phyloP scores from a whole-genome alignment of 257 asterid species.

The Gentiana dahurica region DNA sequence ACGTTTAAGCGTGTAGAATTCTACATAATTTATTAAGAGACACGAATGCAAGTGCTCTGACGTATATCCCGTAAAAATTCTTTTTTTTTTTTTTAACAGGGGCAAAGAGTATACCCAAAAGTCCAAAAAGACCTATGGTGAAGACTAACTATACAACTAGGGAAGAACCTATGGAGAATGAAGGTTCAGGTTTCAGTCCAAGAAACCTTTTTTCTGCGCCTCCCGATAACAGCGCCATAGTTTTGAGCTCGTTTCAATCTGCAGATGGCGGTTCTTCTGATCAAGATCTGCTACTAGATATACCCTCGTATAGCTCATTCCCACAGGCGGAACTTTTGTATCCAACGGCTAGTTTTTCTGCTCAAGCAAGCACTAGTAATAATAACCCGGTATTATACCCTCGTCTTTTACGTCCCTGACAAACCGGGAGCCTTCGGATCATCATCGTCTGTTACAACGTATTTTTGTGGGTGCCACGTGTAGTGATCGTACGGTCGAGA shows the following conservation, averaged over 20 bases:
- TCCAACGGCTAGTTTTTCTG: conserved; percentile 35
- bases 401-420: conserved; percentile 32
- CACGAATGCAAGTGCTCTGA: too few species aligned
- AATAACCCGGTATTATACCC: conserved; percentile 44
- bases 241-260: conserved; percentile 27
- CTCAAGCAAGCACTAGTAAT: conserved; percentile 47
- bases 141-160: conserved; percentile 29
- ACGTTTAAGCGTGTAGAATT: too few species aligned
- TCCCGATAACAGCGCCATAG: conserved; percentile 32
- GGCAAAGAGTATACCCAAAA: conserved; percentile 26
- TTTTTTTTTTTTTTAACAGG: conserved; percentile 25
- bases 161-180: conserved; percentile 28
- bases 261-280: conserved; percentile 32
- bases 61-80: too few species aligned
- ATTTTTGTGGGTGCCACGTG: too few species aligned
- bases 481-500: too few species aligned
- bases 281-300: conserved; percentile 60
- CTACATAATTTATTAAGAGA: too few species aligned
- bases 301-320: conserved; percentile 54
- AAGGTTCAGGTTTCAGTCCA: conserved; percentile 38
- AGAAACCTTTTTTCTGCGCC: conserved; percentile 32
- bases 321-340: conserved; percentile 69
- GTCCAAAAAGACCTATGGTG: conserved; percentile 34
- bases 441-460: too few species aligned
- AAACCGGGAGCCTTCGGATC: too few species aligned